These are phyloP conservation scores for Dactylorhiza incarnata DNA, from an alignment of 106 monocot species.

Conservation along the genomic window DNA sequence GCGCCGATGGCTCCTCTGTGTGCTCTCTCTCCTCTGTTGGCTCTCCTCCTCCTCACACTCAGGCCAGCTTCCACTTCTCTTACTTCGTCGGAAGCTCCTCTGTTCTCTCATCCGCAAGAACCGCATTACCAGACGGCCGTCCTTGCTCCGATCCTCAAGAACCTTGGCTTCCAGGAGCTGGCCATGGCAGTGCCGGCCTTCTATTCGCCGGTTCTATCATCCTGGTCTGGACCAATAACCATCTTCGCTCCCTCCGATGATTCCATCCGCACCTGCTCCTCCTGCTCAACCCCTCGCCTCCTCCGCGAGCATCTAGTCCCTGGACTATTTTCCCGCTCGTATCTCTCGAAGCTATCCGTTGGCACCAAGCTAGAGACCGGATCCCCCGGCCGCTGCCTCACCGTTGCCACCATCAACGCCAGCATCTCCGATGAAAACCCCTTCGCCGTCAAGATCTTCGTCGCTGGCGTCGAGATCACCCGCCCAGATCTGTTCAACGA, in stretches of 20 bases:
- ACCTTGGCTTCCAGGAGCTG: constrained; percentile 54
- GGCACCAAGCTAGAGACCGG: constrained; percentile 45
- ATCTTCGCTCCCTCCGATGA: constrained; percentile 51
- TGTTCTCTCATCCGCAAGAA: no score
- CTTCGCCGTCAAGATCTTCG: constrained; percentile 29
- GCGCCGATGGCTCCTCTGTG: no score
- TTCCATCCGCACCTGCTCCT: constrained; percentile 41
- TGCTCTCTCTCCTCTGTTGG: no score
- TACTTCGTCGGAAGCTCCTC: no score
- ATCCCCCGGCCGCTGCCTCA: constrained; percentile 46
- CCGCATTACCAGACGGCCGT: not conserved
- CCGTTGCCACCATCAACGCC: constrained; percentile 23
- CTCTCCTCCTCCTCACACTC: no score
- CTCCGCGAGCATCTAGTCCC: constrained; percentile 32
- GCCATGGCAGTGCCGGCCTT: constrained; percentile 40
- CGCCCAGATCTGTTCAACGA: constrained; percentile 69
- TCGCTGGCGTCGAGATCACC: constrained; percentile 46
- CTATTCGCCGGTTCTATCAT: constrained; percentile 22
- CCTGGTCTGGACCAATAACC: constrained; percentile 41
- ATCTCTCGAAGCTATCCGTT: constrained; percentile 37
- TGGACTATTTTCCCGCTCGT: constrained; percentile 22
- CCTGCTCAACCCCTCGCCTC: constrained; percentile 40
- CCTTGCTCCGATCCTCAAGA: constrained; percentile 37
- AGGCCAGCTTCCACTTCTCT: no score
- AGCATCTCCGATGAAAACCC: not conserved